phyloP scores from a whole-genome alignment of 345 rosid genomes.

The Boechera stricta region DNA sequence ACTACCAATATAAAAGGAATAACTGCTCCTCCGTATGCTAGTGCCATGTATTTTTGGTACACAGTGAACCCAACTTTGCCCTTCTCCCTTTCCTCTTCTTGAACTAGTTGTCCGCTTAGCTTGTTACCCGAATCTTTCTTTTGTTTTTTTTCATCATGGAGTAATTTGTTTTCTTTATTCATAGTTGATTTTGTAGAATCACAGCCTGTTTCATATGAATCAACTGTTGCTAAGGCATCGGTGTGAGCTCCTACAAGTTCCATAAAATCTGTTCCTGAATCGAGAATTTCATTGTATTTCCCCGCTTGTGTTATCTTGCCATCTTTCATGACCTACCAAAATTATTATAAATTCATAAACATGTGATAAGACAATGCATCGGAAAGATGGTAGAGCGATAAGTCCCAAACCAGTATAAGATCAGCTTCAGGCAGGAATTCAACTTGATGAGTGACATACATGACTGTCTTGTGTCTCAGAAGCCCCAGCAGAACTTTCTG shows the following conservation, averaged over 20 bases:
- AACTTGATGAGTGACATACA: slow-evolving; percentile 71
- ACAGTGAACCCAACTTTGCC: slow-evolving; percentile 76
- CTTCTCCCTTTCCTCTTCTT: slow-evolving; percentile 91
- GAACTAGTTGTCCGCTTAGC: slow-evolving; percentile 73
- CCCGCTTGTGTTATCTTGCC: slow-evolving; percentile 79
- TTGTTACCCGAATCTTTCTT: slow-evolving; percentile 41
- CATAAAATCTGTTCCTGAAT: slow-evolving; percentile 69
- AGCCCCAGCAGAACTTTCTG: slow-evolving; percentile 67
- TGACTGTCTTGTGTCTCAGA: slow-evolving; percentile 57
- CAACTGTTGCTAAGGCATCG: slow-evolving; percentile 62
- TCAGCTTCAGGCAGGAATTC: slow-evolving; percentile 73
- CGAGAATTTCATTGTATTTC: slow-evolving; percentile 65
- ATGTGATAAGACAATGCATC: background rate
- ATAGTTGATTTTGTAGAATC: slow-evolving; percentile 36
- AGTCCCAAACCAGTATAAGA: slow-evolving; percentile 58
- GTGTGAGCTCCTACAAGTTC: slow-evolving; percentile 81
- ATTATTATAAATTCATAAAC: background rate
- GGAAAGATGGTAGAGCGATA: background rate
- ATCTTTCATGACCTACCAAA: slow-evolving; percentile 78
- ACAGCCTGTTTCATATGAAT: slow-evolving; percentile 44
- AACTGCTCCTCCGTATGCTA: slow-evolving; percentile 69
- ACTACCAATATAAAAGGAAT: slow-evolving; percentile 65
- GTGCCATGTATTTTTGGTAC: slow-evolving; percentile 69
- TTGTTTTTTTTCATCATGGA: slow-evolving; percentile 49
- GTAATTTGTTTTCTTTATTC: slow-evolving; percentile 37